A percentile compares a stretch with the other conserved stretches of the same genome.
phyloP scores from a whole-genome alignment of 2,329 filamentous ascomycete species.

The Pleoardoris graminearum region DNA sequence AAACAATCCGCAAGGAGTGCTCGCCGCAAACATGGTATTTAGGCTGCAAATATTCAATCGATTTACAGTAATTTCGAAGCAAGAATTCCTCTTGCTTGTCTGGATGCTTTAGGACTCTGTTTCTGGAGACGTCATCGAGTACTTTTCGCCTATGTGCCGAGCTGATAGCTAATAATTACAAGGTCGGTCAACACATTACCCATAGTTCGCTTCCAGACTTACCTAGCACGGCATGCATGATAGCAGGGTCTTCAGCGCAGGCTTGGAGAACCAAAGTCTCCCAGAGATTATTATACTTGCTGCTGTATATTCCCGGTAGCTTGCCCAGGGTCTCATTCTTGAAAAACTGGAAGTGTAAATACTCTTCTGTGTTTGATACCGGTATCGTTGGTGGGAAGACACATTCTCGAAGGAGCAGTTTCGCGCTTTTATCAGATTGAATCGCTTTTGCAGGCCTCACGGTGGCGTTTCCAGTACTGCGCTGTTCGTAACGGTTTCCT shows the following conservation, averaged over 20 bases:
- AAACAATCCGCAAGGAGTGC: constrained; percentile 37
- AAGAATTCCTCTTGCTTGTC: constrained; percentile 36
- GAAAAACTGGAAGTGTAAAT: constrained; percentile 50
- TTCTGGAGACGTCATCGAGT: constrained; percentile 5
- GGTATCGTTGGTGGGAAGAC: constrained; percentile 5
- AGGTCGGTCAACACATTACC: background rate
- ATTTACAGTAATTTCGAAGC: constrained; percentile 48
- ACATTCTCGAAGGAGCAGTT: background rate
- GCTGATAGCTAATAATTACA: constrained; percentile 38
- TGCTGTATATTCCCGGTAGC: constrained; percentile 32
- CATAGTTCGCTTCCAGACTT: background rate
- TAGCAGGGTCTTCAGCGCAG: constrained; percentile 44
- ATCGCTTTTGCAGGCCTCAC: background rate
- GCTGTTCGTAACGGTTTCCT: constrained; percentile 27
- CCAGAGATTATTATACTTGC: constrained; percentile 42
- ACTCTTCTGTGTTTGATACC: constrained; percentile 32
- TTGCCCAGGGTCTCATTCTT: constrained; percentile 40
- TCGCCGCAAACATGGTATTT: constrained; percentile 20
- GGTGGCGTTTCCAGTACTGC: background rate
- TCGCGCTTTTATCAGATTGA: background rate
- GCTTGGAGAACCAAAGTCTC: constrained; percentile 46
- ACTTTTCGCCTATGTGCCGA: constrained; percentile 35
- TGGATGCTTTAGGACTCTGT: constrained; percentile 8
- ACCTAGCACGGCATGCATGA: constrained; percentile 48
- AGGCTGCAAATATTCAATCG: constrained; percentile 42